A percentile compares a stretch with the other conserved stretches of the same genome.
phyloP scores from a whole-genome alignment of 768 basidiomycete species.

The Artomyces pyxidatus region DNA sequence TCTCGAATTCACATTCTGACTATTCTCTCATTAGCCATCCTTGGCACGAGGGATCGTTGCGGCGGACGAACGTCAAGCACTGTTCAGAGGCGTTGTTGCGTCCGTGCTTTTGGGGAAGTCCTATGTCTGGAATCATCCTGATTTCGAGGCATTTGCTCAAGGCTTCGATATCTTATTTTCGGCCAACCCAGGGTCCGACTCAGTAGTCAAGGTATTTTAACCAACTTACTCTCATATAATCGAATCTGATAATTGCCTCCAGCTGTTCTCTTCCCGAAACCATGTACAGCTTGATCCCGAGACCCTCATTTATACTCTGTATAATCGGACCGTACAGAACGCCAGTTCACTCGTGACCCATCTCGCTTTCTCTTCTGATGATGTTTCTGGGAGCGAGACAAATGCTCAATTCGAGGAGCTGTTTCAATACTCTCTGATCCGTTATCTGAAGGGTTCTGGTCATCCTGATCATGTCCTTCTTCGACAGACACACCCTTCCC shows the following conservation, averaged over 20 bases:
- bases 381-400: not conserved
- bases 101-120: not conserved
- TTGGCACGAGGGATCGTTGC: no score
- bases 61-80: no score
- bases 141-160: not conserved
- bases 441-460: not conserved
- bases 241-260: no score
- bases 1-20: no score
- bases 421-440: not conserved
- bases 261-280: not conserved
- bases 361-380: not conserved
- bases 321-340: not conserved
- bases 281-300: not conserved
- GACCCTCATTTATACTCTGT: not conserved
- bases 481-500: not conserved
- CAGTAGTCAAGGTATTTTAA: no score
- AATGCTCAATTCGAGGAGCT: not conserved
- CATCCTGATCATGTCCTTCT: not conserved
- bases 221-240: no score
- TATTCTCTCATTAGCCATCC: no score
- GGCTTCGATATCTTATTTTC: not conserved
- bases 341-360: not conserved
- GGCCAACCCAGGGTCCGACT: not conserved
- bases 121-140: not conserved
- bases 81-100: not conserved